Conservation (phyloP, 495 filamentous ascomycete species). For the Trichoderma parareesei region DNA sequence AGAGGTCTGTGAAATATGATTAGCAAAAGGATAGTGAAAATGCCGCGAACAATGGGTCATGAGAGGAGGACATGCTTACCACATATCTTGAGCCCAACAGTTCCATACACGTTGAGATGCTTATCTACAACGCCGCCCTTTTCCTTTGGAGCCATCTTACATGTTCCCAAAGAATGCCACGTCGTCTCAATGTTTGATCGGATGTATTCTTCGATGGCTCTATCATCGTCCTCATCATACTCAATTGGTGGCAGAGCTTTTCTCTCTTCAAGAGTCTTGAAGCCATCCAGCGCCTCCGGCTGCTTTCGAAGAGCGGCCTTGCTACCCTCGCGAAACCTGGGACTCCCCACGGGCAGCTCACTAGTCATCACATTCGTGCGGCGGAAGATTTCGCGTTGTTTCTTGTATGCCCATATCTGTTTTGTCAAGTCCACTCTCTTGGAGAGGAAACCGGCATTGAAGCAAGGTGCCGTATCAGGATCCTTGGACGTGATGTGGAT, state of each 20-base stretch:
- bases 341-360: constrained; percentile 41
- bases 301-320: constrained; percentile 25
- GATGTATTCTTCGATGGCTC: constrained; percentile 38
- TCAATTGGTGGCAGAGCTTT: constrained; percentile 19
- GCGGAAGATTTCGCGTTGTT: constrained; percentile 46
- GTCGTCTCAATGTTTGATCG: constrained; percentile 38
- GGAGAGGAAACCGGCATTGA: constrained; percentile 37
- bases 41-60: background rate
- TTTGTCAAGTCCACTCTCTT: constrained; percentile 36
- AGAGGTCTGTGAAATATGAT: constrained; percentile 24
- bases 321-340: constrained; percentile 38
- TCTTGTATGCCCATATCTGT: constrained; percentile 47
- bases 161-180: constrained; percentile 44
- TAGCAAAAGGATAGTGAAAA: background rate
- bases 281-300: constrained; percentile 15
- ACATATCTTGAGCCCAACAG: constrained; percentile 34
- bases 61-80: background rate
- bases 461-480: constrained; percentile 26
- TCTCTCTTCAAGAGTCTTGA: constrained; percentile 3
- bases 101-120: constrained; percentile 36
- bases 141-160: constrained; percentile 30
- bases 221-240: constrained; percentile 47
- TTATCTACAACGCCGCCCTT: constrained; percentile 38
- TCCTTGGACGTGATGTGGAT: constrained; percentile 45
- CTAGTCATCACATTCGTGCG: constrained; percentile 46